Conservation (phyloP, 768 basidiomycete species). For the Lactarius deliciosus region DNA sequence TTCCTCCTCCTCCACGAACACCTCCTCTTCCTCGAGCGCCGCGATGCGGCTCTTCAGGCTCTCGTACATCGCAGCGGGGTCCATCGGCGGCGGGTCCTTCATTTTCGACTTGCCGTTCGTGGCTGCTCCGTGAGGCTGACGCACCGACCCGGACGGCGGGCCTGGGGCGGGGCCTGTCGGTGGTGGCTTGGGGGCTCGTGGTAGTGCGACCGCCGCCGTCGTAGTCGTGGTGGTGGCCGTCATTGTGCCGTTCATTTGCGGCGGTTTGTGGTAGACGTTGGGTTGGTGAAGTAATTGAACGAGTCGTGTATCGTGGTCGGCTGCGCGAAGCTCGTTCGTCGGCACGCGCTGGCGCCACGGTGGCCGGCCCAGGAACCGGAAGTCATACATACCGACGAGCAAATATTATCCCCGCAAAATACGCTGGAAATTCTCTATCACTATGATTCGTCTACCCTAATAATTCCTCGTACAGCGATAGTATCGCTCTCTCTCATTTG, state of each 20-base stretch:
- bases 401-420: not conserved
- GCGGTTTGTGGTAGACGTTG: not conserved
- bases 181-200: slow-evolving; percentile 32
- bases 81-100: slow-evolving; percentile 67
- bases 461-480: not conserved
- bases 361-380: slow-evolving; percentile 4
- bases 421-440: not conserved
- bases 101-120: slow-evolving; percentile 50
- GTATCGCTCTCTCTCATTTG: too few relatives aligned
- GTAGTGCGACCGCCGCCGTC: slow-evolving; percentile 4
- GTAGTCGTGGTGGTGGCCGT: slow-evolving; percentile 14
- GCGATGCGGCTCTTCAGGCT: slow-evolving; percentile 87
- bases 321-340: slow-evolving; percentile 8
- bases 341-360: slow-evolving; percentile 20
- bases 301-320: slow-evolving; percentile 8
- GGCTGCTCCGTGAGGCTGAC: slow-evolving; percentile 42
- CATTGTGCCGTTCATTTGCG: slow-evolving; percentile 20
- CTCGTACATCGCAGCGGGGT: slow-evolving; percentile 86
- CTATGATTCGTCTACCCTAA: not conserved
- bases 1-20: slow-evolving; percentile 86
- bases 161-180: slow-evolving; percentile 37
- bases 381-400: not conserved
- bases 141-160: slow-evolving; percentile 44
- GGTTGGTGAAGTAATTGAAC: not conserved
- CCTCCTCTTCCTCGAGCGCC: slow-evolving; percentile 84